Conservation (phyloP, 1,284 basidiomycete species). For the Fomitopsis schrenkii region DNA sequence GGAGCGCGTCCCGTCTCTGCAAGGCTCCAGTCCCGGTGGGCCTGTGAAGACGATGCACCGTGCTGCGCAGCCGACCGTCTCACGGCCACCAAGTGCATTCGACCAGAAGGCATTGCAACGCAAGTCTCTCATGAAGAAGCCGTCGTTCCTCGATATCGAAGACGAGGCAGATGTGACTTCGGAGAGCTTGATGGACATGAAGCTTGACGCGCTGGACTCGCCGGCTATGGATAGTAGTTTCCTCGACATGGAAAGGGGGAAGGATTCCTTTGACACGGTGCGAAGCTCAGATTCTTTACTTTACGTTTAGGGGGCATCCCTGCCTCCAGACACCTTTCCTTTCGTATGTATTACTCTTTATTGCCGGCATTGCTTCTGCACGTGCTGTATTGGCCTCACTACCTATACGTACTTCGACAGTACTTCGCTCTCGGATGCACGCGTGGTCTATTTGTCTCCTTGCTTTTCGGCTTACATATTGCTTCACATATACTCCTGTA, state of each 20-base stretch:
- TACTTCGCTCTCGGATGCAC: not conserved
- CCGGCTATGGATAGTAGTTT: slow-evolving; percentile 46
- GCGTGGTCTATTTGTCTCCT: not conserved
- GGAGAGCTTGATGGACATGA: slow-evolving; percentile 23
- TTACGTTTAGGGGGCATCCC: slow-evolving; percentile 14
- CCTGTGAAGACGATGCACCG: slow-evolving; percentile 1
- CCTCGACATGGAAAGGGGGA: slow-evolving; percentile 51
- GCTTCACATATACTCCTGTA: slow-evolving; percentile 1
- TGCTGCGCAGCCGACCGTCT: slow-evolving; percentile 4
- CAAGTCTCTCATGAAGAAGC: slow-evolving; percentile 51
- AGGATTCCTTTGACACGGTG: slow-evolving; percentile 60
- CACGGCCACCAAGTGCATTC: slow-evolving; percentile 26
- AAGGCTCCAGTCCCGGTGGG: not conserved
- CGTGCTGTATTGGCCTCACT: not conserved
- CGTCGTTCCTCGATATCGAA: slow-evolving; percentile 68
- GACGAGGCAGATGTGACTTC: slow-evolving; percentile 37
- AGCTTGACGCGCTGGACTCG: slow-evolving; percentile 13
- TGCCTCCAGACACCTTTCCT: slow-evolving; percentile 10
- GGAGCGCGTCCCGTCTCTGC: slow-evolving; percentile 7
- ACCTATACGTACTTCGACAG: not conserved
- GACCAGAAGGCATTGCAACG: slow-evolving; percentile 22
- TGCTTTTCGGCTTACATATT: not conserved
- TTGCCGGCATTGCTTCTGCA: slow-evolving; percentile 16
- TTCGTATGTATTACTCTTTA: slow-evolving; percentile 25
- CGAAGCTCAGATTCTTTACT: slow-evolving; percentile 36